Conservation (phyloP, 2,329 filamentous ascomycete species). For the Hypoxylon sp. region DNA sequence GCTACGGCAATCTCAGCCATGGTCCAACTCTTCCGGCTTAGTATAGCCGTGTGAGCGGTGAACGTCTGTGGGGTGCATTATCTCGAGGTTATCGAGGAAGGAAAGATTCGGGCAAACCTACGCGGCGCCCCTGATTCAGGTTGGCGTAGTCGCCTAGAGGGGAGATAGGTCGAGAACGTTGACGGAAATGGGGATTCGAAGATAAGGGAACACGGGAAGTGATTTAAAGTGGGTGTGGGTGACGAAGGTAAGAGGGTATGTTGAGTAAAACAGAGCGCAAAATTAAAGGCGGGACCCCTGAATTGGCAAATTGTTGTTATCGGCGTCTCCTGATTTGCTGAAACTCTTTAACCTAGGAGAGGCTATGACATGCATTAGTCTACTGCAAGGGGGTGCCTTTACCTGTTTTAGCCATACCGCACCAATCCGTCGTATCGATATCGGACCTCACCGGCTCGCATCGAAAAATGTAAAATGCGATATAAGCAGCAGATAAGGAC, state of each 20-base stretch:
- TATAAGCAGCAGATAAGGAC: slow-evolving; percentile 7
- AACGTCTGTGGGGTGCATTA: slow-evolving; percentile 29
- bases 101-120: slow-evolving; percentile 26
- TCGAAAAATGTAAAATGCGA: not conserved
- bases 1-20: slow-evolving; percentile 19
- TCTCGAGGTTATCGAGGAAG: slow-evolving; percentile 27
- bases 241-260: slow-evolving; percentile 33
- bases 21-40: slow-evolving; percentile 14
- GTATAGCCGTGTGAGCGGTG: slow-evolving; percentile 30
- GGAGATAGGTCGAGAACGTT: slow-evolving; percentile 36
- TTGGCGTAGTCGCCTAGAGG: slow-evolving; percentile 20
- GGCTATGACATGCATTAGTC: slow-evolving; percentile 42
- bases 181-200: slow-evolving; percentile 26
- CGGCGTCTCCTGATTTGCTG: slow-evolving; percentile 34
- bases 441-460: slow-evolving; percentile 36
- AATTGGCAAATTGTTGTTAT: slow-evolving; percentile 41
- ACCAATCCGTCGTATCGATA: slow-evolving; percentile 19
- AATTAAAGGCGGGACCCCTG: slow-evolving; percentile 32
- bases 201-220: slow-evolving; percentile 41
- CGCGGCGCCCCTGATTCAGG: slow-evolving; percentile 30
- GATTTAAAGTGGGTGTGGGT: slow-evolving; percentile 32
- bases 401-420: slow-evolving; percentile 26
- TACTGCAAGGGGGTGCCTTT: slow-evolving; percentile 17
- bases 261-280: slow-evolving; percentile 23
- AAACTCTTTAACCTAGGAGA: slow-evolving; percentile 17